Base-by-base conservation (phyloP, 2,329 filamentous ascomycete species). In the Hymenoscyphus salicellus region DNA sequence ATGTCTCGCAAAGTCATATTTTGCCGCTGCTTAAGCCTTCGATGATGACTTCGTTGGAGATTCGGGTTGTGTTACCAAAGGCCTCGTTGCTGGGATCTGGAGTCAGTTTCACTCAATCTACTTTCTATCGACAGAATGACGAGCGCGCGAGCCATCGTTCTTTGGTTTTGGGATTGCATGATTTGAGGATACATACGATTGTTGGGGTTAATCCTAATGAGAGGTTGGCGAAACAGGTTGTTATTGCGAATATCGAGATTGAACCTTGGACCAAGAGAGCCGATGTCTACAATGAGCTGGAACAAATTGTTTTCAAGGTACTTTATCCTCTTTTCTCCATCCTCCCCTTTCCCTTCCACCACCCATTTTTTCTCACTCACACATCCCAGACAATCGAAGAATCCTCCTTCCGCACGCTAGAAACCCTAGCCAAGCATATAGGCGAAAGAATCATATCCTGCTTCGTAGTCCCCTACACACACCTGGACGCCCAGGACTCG, bases 171-270 rank as follows among this genome's bases (percentile, higher is more conserved):
- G 72, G 43, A 73, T 74, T 92, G 8, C 81, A 82, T 57, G 81
- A 83, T 23, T 74, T 93, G 60, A 82, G 81, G 43, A 81, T 92
- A 10, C 88, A 89, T 30, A 87, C 86, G 36, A 75, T 93, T 59
- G 85, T 93, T 57, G 90, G 90, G 0, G 84, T 93, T 32, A 92
- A 93, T 71, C 75, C 79, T 26, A 89, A 92, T 71, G 90, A 93
- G 80, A 80, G 90, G 67, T 68, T 77, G 41, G 83, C 81, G 3
- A 89, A 86, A 76, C 90, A 93, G 77, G 82, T 89, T 60, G 82
- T 92, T 1, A 77, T 89, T 17, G 82, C 85, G 10, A 88, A 84
- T 63, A 74, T 91, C 11, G 84, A 85, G 74, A 78, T 92, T 59
- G 87, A 91, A 43, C 58, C n/a, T 8, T 75, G 70, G 66, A 30